phyloP scores from a whole-genome alignment of 2,329 filamentous ascomycete genomes.

The Fusarium sp. region DNA sequence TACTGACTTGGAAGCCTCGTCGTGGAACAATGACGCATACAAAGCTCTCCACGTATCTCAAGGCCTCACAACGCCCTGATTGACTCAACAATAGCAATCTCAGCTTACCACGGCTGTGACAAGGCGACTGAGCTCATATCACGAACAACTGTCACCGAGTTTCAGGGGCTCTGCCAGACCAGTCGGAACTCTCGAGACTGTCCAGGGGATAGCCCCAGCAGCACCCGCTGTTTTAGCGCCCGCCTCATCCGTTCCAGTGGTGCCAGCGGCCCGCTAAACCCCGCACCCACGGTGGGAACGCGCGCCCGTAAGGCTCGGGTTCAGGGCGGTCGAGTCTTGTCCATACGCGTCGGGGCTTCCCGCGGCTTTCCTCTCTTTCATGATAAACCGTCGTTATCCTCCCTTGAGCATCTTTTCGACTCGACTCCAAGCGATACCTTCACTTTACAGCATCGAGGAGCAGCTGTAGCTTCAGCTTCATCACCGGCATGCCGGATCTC shows the following conservation, averaged over 20 bases:
- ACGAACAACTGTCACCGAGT: not conserved
- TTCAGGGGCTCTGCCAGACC: conserved; percentile 3
- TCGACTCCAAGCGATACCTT: not conserved
- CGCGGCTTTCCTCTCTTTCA: not conserved
- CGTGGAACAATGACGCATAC: not conserved
- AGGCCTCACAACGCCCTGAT: not conserved
- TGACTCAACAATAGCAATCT: not conserved
- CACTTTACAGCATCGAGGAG: not conserved
- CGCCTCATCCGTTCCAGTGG: conserved; percentile 27
- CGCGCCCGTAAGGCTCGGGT: conserved; percentile 13
- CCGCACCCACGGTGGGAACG: conserved; percentile 31
- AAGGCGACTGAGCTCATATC: not conserved
- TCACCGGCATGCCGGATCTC: conserved; percentile 62
- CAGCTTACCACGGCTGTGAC: not conserved
- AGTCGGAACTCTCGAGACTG: conserved; percentile 9
- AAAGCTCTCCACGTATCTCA: not conserved
- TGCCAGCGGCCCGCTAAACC: conserved; percentile 36
- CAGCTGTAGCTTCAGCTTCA: not conserved
- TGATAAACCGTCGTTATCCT: conserved; percentile 2
- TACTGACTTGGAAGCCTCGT: not conserved
- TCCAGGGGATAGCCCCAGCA: conserved; percentile 15
- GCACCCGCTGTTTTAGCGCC: conserved; percentile 33
- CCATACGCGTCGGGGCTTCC: conserved; percentile 12
- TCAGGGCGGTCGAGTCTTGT: not conserved
- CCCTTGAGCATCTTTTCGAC: not conserved